Base-by-base conservation (phyloP, 108 stramenopile genomes). In the Conticribra weissflogii region DNA sequence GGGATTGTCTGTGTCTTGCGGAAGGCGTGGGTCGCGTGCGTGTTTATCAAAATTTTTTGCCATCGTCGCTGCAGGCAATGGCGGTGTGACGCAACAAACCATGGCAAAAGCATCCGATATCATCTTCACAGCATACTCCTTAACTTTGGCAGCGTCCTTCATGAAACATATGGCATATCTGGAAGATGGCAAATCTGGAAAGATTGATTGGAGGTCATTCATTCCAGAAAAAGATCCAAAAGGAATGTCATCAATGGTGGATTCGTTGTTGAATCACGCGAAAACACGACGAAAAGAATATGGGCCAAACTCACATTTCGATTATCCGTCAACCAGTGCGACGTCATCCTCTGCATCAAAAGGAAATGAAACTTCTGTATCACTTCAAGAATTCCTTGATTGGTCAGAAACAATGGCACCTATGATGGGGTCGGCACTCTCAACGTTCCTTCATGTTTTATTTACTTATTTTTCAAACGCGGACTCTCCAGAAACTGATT, bases 351-450 rank as follows among this genome's bases (percentile, higher is more conserved):
- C 36, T 9, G 16, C 63, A 16, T 51, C 22, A 8, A 34, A 25
- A 21, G 31, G 18, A 17, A 56, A 74, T 22, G 51, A 59, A 16
- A 68, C 50, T 17, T 41, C 71, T 54, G 78, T 87, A 27, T 52
- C 72, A 3, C 74, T 83, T 41, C 74, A 74, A 19, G 88, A 87
- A 52, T 85, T 91, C 8, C 47, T 83, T 15, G 87, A 79, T 50
- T 94, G 88, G 89, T 78, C 82, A 29, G 90, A 94, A 70, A 75
- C 72, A 9, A 82, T 75, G 32, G 83, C 74, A 49, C 93, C 93
- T 14, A 68, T 87, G 75, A 81, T 91, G 32, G 81, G 78, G 12
- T 76, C 85, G 41, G 66, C 83, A 4, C 62, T 94, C 48, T 71
- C 86, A 2, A 89, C 87, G 15, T 90, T 94, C 60, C 67, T 88